Conservation (phyloP, 805 yeast species). For the Candida glaebosa region DNA sequence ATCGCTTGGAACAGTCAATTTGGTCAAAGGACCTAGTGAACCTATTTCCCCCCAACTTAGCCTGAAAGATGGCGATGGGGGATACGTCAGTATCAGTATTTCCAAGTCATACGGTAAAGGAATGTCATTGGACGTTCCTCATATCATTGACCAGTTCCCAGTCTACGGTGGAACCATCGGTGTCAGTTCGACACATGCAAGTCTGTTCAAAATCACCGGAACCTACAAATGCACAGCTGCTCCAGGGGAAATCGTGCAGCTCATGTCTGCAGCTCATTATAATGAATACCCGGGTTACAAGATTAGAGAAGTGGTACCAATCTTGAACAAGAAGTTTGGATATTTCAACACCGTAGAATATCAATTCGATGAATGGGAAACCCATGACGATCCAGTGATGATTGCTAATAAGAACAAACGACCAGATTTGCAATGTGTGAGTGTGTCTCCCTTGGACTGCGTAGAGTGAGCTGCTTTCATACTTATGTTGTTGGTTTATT, state of each 20-base stretch:
- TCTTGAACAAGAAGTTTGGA: neutral
- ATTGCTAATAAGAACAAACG: neutral
- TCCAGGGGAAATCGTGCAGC: slow-evolving; percentile 2
- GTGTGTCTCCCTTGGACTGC: neutral
- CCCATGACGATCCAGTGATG: neutral
- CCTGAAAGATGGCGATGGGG: slow-evolving; percentile 1
- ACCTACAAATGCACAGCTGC: neutral
- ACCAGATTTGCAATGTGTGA: neutral
- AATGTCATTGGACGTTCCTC: slow-evolving; percentile 2
- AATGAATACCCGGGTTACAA: slow-evolving; percentile 4
- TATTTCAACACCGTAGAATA: neutral
- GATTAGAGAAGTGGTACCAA: slow-evolving; percentile 1
- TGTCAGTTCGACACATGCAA: neutral
- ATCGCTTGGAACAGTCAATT: neutral
- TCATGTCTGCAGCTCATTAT: neutral
- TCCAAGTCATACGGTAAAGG: slow-evolving; percentile 1
- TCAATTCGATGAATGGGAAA: slow-evolving; percentile 3
- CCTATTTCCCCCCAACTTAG: slow-evolving; percentile 3
- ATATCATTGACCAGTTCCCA: slow-evolving; percentile 2
- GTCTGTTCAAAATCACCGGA: slow-evolving; percentile 1
- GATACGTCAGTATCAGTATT: neutral
- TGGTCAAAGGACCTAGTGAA: neutral
- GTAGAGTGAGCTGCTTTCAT: too few species aligned
- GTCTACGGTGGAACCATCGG: slow-evolving; percentile 1
- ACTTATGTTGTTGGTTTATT: too few species aligned